A percentile compares a stretch with the other conserved stretches of the same genome.
These are phyloP conservation scores for Boletellus ananas DNA, from an alignment of 768 basidiomycete species.

Conservation along the genomic window DNA sequence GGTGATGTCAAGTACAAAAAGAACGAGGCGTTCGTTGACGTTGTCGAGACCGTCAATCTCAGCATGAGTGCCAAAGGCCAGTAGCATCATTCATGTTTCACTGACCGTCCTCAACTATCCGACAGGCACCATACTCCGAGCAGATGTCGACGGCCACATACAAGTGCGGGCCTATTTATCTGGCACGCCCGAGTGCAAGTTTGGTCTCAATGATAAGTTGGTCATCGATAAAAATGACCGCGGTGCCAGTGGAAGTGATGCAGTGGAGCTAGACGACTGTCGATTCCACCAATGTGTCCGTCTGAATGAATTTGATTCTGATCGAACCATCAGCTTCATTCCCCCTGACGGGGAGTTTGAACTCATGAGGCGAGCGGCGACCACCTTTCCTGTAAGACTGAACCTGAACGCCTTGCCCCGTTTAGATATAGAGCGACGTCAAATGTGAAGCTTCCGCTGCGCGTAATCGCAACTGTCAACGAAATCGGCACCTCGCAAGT, in stretches of 20 bases:
- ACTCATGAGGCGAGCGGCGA: constrained; percentile 74
- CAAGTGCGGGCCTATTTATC: constrained; percentile 97
- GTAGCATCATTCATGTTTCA: background rate
- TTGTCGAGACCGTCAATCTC: constrained; percentile 93
- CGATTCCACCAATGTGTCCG: constrained; percentile 98
- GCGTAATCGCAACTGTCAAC: constrained; percentile 84
- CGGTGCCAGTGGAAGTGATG: constrained; percentile 53
- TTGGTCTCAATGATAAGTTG: constrained; percentile 96
- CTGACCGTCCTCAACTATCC: constrained; percentile 1
- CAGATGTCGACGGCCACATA: constrained; percentile 97
- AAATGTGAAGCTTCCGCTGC: constrained; percentile 92
- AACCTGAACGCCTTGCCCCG: background rate
- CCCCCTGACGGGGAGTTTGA: constrained; percentile 99
- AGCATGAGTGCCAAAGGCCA: constrained; percentile 94
- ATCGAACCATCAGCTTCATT: constrained; percentile 92
- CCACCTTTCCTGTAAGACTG: background rate
- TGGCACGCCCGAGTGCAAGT: constrained; percentile 98
- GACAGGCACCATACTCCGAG: constrained; percentile 87
- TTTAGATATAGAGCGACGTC: constrained; percentile 90
- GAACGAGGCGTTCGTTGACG: constrained; percentile 99
- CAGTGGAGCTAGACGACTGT: constrained; percentile 96
- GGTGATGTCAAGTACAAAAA: constrained; percentile 98
- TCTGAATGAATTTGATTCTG: constrained; percentile 90
- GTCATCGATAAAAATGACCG: constrained; percentile 83
- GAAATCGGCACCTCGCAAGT: constrained; percentile 92